Percentiles rank a stretch among this genome's conserved stretches.
These are phyloP conservation scores for Phytophthora fragariaefolia DNA, from an alignment of 352 stramenopile species.

Conservation along the genomic window DNA sequence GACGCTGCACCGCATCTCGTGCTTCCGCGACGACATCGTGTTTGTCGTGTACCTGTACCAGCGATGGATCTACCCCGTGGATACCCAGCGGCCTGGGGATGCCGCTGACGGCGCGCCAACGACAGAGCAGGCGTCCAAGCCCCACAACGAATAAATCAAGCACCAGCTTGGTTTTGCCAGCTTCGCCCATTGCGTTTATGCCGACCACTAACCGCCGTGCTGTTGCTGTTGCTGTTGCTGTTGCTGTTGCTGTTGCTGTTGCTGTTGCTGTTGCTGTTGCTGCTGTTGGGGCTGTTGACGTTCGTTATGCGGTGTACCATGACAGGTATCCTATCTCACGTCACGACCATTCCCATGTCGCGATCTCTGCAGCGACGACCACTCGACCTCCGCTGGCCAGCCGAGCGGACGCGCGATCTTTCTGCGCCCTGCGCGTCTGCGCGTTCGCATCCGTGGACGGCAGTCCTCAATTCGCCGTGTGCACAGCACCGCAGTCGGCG, in stretches of 20 bases:
- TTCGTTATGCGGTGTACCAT: too few species aligned
- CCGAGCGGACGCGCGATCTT: slow-evolving; percentile 21
- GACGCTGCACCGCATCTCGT: slow-evolving; percentile 90
- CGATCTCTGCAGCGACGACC: not conserved
- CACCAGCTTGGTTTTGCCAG: not conserved
- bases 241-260: too few species aligned
- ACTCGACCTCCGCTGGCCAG: too few species aligned
- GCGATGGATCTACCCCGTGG: slow-evolving; percentile 92
- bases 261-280: too few species aligned
- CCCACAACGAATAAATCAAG: slow-evolving; percentile 30
- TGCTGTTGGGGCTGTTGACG: too few species aligned
- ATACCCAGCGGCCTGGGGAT: slow-evolving; percentile 47
- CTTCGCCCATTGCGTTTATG: not conserved
- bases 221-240: too few species aligned
- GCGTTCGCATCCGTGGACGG: not conserved
- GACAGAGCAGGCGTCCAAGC: slow-evolving; percentile 21
- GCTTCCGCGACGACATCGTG: slow-evolving; percentile 91
- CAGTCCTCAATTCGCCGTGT: slow-evolving; percentile 16
- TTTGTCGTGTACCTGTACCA: slow-evolving; percentile 93
- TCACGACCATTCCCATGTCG: not conserved
- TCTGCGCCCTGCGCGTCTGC: too few species aligned
- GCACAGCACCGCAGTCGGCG: slow-evolving; percentile 2
- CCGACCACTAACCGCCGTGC: too few species aligned
- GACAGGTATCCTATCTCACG: too few species aligned
- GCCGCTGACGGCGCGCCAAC: slow-evolving; percentile 23